Percentiles rank a stretch among this genome's conserved stretches.
These are phyloP conservation scores for Colletotrichum limetticola DNA, from an alignment of 2,329 filamentous ascomycete genomes.

Conservation along the genomic window DNA sequence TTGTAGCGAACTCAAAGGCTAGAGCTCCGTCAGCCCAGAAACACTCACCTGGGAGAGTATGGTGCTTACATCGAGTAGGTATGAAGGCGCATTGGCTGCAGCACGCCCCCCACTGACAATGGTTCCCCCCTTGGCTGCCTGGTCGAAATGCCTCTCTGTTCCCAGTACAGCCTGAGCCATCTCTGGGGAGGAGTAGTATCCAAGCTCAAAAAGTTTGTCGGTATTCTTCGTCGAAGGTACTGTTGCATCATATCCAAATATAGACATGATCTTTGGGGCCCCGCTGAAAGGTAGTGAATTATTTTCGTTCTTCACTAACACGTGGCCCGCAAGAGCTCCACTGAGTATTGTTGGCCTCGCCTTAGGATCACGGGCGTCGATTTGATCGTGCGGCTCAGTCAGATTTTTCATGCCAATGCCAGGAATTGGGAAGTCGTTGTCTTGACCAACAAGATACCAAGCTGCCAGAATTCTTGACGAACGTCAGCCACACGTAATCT, in stretches of 20 bases:
- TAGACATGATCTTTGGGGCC: slow-evolving; percentile 64
- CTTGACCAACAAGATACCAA: slow-evolving; percentile 68
- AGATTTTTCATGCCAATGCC: slow-evolving; percentile 73
- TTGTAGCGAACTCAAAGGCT: slow-evolving; percentile 69
- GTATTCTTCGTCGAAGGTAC: slow-evolving; percentile 59
- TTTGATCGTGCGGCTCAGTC: slow-evolving; percentile 52
- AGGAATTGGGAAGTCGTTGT: slow-evolving; percentile 56
- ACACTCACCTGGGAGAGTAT: neutral
- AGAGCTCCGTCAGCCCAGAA: slow-evolving; percentile 38
- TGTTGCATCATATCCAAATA: slow-evolving; percentile 74
- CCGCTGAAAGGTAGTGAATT: slow-evolving; percentile 70
- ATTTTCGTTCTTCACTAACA: slow-evolving; percentile 81
- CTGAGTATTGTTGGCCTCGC: slow-evolving; percentile 58
- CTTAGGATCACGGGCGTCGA: slow-evolving; percentile 61
- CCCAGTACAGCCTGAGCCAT: slow-evolving; percentile 58
- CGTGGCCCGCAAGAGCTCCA: slow-evolving; percentile 71
- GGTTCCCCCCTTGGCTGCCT: slow-evolving; percentile 61
- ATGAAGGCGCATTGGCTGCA: slow-evolving; percentile 60
- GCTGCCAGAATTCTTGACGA: slow-evolving; percentile 69
- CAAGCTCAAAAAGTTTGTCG: slow-evolving; percentile 53
- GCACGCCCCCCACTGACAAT: slow-evolving; percentile 63
- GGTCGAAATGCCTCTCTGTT: slow-evolving; percentile 55
- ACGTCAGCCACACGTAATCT: neutral
- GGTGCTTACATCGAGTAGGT: slow-evolving; percentile 56
- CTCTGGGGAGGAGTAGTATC: slow-evolving; percentile 58